Conservation (phyloP, 2,329 filamentous ascomycete genomes). For the Scedosporium boydii region DNA sequence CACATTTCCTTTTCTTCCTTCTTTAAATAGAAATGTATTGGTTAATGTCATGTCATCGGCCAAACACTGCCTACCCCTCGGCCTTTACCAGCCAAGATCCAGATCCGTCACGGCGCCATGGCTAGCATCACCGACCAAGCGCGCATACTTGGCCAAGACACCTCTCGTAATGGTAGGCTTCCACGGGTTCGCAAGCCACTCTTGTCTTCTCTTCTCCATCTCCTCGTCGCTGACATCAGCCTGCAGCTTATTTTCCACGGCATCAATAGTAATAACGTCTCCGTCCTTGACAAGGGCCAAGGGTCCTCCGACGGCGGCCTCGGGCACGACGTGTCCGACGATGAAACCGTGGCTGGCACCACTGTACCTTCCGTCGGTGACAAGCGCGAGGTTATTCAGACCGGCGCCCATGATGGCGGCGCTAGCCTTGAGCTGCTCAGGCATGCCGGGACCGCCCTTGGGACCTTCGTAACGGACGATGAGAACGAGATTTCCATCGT, state of each 20-base stretch:
- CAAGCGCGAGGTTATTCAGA: constrained; percentile 76
- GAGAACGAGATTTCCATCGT: constrained; percentile 70
- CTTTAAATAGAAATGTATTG: background rate
- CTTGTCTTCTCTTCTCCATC: constrained; percentile 50
- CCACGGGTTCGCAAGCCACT: constrained; percentile 56
- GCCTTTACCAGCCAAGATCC: constrained; percentile 9
- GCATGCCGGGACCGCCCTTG: constrained; percentile 91
- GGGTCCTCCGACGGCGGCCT: constrained; percentile 80
- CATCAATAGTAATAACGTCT: constrained; percentile 79
- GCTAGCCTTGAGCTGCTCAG: constrained; percentile 80
- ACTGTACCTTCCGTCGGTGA: constrained; percentile 85
- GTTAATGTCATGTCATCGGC: background rate
- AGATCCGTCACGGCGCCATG: constrained; percentile 82
- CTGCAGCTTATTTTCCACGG: constrained; percentile 67
- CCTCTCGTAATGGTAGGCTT: constrained; percentile 68
- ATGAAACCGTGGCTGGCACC: constrained; percentile 89
- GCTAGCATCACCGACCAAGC: constrained; percentile 81
- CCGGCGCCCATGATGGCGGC: constrained; percentile 91
- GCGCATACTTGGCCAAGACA: constrained; percentile 81
- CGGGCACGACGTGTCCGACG: constrained; percentile 85
- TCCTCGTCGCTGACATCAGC: constrained; percentile 59
- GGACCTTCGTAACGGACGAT: constrained; percentile 92
- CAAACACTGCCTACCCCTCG: background rate
- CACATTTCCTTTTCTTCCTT: background rate
- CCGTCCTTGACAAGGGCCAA: constrained; percentile 75